Base-by-base conservation (phyloP, 2,329 filamentous ascomycete species). In the Colletotrichum phormii region DNA sequence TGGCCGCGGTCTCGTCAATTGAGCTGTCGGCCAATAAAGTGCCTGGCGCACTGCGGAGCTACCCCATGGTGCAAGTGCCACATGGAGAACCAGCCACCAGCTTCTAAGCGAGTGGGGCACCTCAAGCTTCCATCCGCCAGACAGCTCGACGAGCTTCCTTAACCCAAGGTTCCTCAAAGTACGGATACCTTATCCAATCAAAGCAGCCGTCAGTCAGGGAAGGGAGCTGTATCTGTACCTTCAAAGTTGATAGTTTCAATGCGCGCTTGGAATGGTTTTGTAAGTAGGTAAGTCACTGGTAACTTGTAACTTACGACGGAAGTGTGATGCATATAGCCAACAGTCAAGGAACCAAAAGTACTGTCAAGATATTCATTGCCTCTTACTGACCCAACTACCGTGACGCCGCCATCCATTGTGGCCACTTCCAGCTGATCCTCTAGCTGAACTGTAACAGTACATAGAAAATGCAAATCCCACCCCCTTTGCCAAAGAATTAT, bases 401-500 rank as follows among this genome's bases (percentile, higher is more conserved):
- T 58, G 62, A 72, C 63, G 67, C 62, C 62, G 46, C 37, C 68
- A 62, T 59, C 37, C 68, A 62, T 59, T n/a, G 33, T 59, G 53
- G 58, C 62, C 57, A 29, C 26, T 62, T 18, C n/a, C 71, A 61
- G 71, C 71, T 65, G 60, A 57, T 51, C 24, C 66, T 57, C 26
- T 73, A 63, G 71, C 67, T 63, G 67, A 71, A 72, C 67, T 72
- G 37, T 73, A 67, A 63, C 68, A 67, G 64, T 71, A 73, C 71
- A 73, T 73, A 73, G 63, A 49, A 73, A 64, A 72, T 73, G 71
- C 71, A 73, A 71, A 72, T 73, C 57, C 42, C 42, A 42, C 42
- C 18, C 42, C 67, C 67, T 72, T 73, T 72, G 71, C 67, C 61
- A 62, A 66, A 67, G 53, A 72, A 73, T 72, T 72, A 73, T 67